Evolutionary conservation across 768 basidiomycete species (phyloP), one percentile per base, ranked within the genome.

Genomic region (Leccinum imitatum): DNA sequence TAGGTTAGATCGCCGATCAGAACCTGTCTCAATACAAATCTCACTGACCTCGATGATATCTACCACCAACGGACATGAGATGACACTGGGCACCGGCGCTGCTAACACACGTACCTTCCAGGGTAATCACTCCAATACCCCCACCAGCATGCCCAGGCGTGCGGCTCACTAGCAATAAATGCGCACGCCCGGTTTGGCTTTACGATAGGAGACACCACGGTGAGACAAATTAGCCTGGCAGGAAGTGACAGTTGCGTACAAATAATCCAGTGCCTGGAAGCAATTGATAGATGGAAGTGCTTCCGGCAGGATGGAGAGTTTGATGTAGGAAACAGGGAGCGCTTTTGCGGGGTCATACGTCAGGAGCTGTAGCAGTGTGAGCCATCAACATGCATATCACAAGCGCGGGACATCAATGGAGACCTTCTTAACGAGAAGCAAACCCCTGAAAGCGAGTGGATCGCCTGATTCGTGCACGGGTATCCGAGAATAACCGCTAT

Each of bases 131-230:
- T 2, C 96, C 96, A 27, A 97, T 82, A 1, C 87, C 95, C 39
- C 95, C 95, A 23, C 91, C 91, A 6, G 85, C 79, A 19, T 79
- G 73, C 0, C 96, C 96, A 2, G 96, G 96, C 0, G 91, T 91
- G 17, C 79, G 81, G 65, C 89, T 92, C 41, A 99, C 84, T 31
- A 99, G 75, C 13, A 98, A 78, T 54, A 99, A 79, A 77, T 99
- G 96, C 1, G 95, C 93, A 47, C 95, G 86, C 2, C 96, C 96
- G 0, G 95, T 95, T 80, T 97, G 96, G 76, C 90, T 91, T 93
- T 80, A 13, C 92, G 93, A 76, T 87, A 86, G 54, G 14, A 47
- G 37, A 47, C 9, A 35, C 9, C 3, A 41, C 35, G 3, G 27
- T 67, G 55, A 37, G 53, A 58, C 23, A 31, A 59, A n/a, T 41